phyloP scores from a whole-genome alignment of 2,329 filamentous ascomycete genomes.

The Colletotrichum endophyticum region DNA sequence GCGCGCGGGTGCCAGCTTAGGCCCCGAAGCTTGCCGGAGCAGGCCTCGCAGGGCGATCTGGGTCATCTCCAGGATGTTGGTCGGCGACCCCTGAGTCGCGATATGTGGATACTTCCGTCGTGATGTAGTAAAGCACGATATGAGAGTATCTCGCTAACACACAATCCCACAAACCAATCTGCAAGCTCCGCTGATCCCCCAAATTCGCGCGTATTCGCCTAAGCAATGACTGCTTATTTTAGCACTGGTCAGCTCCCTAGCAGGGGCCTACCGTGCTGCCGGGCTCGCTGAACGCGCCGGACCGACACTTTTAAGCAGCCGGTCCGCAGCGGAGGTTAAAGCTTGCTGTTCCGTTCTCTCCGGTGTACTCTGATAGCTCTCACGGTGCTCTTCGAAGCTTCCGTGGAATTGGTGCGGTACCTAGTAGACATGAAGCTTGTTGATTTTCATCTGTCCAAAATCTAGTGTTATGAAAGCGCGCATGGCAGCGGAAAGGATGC shows the following conservation, averaged over 20 bases:
- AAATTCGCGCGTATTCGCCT: not conserved
- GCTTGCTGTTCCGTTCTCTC: not conserved
- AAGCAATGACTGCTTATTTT: not conserved
- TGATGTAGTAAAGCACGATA: rapidly evolving
- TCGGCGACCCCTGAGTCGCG: not conserved
- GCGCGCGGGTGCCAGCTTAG: not conserved
- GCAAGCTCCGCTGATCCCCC: not conserved
- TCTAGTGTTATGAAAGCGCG: not conserved
- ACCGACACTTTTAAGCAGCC: not conserved
- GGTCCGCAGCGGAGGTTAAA: not conserved
- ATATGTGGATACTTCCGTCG: rapidly evolving
- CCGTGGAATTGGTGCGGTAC: not conserved
- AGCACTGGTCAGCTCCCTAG: not conserved
- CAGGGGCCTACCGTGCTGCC: not conserved
- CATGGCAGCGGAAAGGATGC: not conserved
- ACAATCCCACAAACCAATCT: rapidly evolving
- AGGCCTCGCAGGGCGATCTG: not conserved
- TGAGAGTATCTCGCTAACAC: not conserved
- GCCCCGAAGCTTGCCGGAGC: not conserved
- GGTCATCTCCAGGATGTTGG: not conserved
- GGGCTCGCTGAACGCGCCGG: not conserved
- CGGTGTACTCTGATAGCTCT: not conserved
- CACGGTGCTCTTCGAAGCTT: not conserved
- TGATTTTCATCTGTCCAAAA: not conserved
- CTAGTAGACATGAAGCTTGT: not conserved